These are phyloP conservation scores for Heterobasidion parviporum DNA, from an alignment of 1,284 basidiomycete species.

Conservation along the genomic window DNA sequence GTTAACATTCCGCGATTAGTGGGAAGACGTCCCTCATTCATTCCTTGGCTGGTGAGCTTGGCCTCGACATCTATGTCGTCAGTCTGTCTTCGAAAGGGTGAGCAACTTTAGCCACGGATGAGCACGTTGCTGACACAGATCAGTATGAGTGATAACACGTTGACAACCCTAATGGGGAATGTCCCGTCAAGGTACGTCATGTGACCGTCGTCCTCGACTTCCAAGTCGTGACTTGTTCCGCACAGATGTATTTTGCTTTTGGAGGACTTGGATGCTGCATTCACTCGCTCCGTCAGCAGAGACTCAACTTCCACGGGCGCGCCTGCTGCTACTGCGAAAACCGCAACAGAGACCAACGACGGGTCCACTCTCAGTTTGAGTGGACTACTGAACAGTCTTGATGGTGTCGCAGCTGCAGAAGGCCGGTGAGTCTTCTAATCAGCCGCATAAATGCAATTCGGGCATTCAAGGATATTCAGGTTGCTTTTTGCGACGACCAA, in stretches of 20 bases:
- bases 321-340: conserved; percentile 39
- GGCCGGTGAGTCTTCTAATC: conserved; percentile 56
- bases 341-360: conserved; percentile 41
- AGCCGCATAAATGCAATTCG: conserved; percentile 1
- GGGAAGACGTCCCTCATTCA: conserved; percentile 82
- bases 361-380: conserved; percentile 77
- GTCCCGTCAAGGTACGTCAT: conserved; percentile 65
- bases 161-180: conserved; percentile 75
- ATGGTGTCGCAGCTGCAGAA: conserved; percentile 81
- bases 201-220: conserved; percentile 5
- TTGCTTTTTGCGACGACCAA: conserved; percentile 79
- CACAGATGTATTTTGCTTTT: conserved; percentile 76
- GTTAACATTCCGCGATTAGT: conserved; percentile 27
- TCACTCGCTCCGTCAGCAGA: conserved; percentile 75
- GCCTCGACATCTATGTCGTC: conserved; percentile 84
- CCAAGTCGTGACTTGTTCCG: conserved; percentile 12
- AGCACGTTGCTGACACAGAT: neutral
- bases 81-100: conserved; percentile 79
- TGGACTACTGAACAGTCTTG: conserved; percentile 75
- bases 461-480: conserved; percentile 24
- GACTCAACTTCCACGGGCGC: conserved; percentile 68
- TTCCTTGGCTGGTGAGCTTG: conserved; percentile 77
- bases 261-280: conserved; percentile 82
- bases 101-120: conserved; percentile 13
- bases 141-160: conserved; percentile 82